Evolutionary conservation across 345 rosid genomes (phyloP).

Genomic region (Corymbia maculata): DNA sequence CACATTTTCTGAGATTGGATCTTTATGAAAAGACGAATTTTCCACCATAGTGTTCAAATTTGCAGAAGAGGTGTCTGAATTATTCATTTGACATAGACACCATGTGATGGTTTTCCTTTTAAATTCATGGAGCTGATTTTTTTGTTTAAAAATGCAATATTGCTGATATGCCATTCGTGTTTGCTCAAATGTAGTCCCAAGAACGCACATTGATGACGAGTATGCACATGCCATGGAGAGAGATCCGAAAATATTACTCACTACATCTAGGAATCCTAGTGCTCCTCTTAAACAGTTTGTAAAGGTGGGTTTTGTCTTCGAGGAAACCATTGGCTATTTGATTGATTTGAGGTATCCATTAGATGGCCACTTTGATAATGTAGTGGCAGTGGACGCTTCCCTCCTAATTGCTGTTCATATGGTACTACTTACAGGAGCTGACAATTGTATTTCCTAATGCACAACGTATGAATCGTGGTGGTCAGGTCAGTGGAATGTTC

Average conservation of each 20-base stretch:
- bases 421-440: conserved; percentile 49
- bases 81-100: neutral
- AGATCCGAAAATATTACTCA: conserved; percentile 77
- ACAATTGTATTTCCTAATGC: conserved; percentile 80
- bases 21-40: neutral
- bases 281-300: conserved; percentile 69
- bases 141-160: neutral
- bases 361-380: neutral
- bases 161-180: neutral
- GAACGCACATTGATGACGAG: conserved; percentile 80
- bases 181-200: conserved; percentile 41
- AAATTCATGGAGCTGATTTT: neutral
- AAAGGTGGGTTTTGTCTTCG: conserved; percentile 33
- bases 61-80: neutral
- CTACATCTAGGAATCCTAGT: conserved; percentile 87
- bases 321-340: neutral
- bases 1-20: neutral
- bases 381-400: neutral
- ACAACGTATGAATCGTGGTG: conserved; percentile 69
- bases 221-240: conserved; percentile 61
- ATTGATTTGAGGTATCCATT: neutral
- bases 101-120: neutral
- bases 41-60: neutral
- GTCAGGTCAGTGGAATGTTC: conserved; percentile 45
- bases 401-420: neutral